A percentile compares a stretch with the other conserved stretches of the same genome.
Conservation (phyloP, 805 yeast species). For the Lipomyces lipofer region DNA sequence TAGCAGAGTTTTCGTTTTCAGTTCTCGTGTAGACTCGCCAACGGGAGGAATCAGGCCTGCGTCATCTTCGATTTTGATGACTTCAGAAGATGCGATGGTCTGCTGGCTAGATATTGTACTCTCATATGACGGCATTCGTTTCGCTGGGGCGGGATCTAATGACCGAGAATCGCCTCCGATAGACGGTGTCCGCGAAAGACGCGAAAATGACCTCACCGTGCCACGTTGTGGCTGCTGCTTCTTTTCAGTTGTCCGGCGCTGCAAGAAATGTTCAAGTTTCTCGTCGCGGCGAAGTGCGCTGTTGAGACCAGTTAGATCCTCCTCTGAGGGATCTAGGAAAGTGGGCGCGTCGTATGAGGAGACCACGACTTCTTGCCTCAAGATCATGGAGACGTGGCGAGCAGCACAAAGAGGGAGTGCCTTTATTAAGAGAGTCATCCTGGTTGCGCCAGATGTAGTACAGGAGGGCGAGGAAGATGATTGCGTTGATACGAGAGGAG, state of each 20-base stretch:
- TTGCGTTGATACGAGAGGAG: background rate
- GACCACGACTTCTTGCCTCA: background rate
- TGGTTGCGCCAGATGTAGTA: no score
- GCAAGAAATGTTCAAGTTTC: conserved; percentile 12
- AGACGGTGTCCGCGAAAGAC: background rate
- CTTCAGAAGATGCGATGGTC: background rate
- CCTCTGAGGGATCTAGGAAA: conserved; percentile 18
- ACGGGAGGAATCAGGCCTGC: background rate
- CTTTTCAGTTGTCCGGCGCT: conserved; percentile 3
- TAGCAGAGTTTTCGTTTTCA: background rate
- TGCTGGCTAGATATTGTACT: background rate
- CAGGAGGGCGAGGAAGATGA: background rate
- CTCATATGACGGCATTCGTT: background rate
- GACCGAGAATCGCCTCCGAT: background rate
- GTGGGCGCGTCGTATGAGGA: background rate
- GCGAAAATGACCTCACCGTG: no score
- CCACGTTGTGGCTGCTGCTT: background rate
- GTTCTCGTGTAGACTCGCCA: background rate
- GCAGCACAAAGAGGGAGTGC: conserved; percentile 1
- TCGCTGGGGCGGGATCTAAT: background rate
- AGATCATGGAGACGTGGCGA: background rate
- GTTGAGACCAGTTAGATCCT: conserved; percentile 13
- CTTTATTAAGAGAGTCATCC: background rate
- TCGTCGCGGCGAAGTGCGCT: conserved; percentile 11
- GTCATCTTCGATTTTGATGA: background rate